Conservation (phyloP, 495 filamentous ascomycete species). For the Tuber magnatum region DNA sequence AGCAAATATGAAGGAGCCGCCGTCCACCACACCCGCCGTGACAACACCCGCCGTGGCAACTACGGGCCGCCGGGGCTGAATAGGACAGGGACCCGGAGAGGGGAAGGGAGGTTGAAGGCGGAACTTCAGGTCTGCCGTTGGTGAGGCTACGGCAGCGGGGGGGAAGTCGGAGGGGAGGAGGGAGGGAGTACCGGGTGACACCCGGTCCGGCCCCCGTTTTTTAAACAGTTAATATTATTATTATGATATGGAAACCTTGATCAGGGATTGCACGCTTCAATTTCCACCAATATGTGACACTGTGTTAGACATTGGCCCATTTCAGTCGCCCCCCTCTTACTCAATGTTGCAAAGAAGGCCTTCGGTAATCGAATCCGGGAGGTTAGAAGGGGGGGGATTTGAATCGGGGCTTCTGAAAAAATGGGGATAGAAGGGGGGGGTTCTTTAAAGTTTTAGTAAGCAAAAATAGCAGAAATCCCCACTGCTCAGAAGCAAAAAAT, state of each 20-base stretch:
- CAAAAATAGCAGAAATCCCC: too few species aligned
- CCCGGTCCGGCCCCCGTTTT: not conserved
- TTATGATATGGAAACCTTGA: not conserved
- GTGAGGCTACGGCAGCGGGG: not conserved
- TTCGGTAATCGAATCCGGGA: too few species aligned
- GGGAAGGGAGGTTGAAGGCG: not conserved
- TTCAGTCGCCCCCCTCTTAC: not conserved
- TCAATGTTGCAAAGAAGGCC: too few species aligned
- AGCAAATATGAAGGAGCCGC: not conserved
- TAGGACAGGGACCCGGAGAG: not conserved
- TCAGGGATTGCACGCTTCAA: not conserved
- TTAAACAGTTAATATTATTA: not conserved
- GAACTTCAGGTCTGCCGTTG: not conserved
- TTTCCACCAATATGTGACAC: constrained; percentile 1
- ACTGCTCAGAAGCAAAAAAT: too few species aligned
- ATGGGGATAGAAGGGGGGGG: too few species aligned
- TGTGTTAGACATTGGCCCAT: not conserved
- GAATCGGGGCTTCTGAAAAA: too few species aligned
- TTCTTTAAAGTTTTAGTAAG: too few species aligned
- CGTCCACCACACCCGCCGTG: not conserved
- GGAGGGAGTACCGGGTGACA: not conserved
- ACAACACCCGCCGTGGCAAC: not conserved
- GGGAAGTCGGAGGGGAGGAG: not conserved
- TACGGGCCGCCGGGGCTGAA: not conserved
- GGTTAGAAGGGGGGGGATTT: too few species aligned